phyloP scores from a whole-genome alignment of 441 rosid species.

The Geranium incanum region DNA sequence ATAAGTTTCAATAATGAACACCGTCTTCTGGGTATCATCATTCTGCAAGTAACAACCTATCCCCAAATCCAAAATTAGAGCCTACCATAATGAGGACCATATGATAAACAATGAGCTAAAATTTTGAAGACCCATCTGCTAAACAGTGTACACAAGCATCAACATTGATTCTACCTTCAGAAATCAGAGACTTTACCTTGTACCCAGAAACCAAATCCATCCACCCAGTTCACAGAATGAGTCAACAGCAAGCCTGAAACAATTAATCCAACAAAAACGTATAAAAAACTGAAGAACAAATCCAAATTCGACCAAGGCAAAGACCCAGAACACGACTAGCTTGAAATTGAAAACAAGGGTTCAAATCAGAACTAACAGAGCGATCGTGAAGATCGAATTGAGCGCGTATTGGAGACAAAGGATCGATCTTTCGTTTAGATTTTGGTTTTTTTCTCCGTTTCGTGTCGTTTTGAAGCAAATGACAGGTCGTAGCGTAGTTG shows the following conservation, averaged over 20 bases:
- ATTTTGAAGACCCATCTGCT: background rate
- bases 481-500: no score
- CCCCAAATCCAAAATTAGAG: background rate
- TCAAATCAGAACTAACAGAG: no score
- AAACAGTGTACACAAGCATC: slow-evolving; percentile 15
- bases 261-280: slow-evolving; percentile 4
- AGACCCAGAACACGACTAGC: background rate
- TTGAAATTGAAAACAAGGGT: no score
- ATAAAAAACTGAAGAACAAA: background rate
- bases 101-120: no score
- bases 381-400: no score
- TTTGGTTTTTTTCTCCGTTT: no score
- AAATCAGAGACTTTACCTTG: slow-evolving; percentile 32
- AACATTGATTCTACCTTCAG: background rate
- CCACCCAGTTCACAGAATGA: slow-evolving; percentile 9
- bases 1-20: no score
- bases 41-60: background rate
- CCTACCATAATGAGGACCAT: background rate
- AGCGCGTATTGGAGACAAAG: no score
- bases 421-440: no score
- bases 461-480: no score
- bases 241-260: slow-evolving; percentile 20
- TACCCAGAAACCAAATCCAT: slow-evolving; percentile 72
- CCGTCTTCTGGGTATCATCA: no score
- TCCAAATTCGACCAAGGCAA: background rate